Percentiles rank a stretch among this genome's conserved stretches.
These are phyloP conservation scores for Trametes cinnabarina DNA, from an alignment of 768 basidiomycete genomes.

Conservation along the genomic window DNA sequence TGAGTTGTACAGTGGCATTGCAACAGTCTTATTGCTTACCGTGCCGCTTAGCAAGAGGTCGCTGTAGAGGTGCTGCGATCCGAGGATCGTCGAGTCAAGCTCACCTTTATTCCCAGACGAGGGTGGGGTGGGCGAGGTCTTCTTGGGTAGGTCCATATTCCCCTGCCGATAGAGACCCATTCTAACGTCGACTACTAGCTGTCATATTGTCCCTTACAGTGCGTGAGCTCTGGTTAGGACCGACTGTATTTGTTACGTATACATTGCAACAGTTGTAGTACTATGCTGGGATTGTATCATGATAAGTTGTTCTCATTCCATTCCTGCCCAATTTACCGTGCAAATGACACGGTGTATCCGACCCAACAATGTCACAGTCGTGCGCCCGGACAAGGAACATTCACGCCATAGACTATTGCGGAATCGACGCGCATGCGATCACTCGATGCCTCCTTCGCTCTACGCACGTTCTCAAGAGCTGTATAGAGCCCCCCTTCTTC, in stretches of 20 bases:
- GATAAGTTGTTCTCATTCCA: neutral
- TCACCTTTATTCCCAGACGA: slow-evolving; percentile 24
- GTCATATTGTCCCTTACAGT: slow-evolving; percentile 24
- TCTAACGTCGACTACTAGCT: slow-evolving; percentile 5
- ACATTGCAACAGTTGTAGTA: slow-evolving; percentile 66
- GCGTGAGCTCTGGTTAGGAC: neutral
- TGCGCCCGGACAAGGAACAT: neutral
- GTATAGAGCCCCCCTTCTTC: slow-evolving; percentile 35
- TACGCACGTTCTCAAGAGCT: slow-evolving; percentile 27
- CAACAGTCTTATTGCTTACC: neutral
- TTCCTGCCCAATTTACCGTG: neutral
- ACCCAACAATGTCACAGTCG: neutral
- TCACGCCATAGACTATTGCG: slow-evolving; percentile 21
- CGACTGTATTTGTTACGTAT: slow-evolving; percentile 11
- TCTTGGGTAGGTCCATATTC: slow-evolving; percentile 58
- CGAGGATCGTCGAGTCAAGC: slow-evolving; percentile 36
- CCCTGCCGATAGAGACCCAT: neutral
- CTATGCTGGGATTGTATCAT: slow-evolving; percentile 24
- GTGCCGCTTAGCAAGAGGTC: slow-evolving; percentile 49
- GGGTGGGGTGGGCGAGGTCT: slow-evolving; percentile 89
- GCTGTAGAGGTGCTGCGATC: slow-evolving; percentile 56
- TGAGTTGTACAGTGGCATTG: no score
- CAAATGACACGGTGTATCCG: neutral
- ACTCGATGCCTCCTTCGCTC: neutral
- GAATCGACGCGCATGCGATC: slow-evolving; percentile 9